Conservation (phyloP, 225 moss, liverwort and hornwort genomes). For the Anthoceros angustus region DNA sequence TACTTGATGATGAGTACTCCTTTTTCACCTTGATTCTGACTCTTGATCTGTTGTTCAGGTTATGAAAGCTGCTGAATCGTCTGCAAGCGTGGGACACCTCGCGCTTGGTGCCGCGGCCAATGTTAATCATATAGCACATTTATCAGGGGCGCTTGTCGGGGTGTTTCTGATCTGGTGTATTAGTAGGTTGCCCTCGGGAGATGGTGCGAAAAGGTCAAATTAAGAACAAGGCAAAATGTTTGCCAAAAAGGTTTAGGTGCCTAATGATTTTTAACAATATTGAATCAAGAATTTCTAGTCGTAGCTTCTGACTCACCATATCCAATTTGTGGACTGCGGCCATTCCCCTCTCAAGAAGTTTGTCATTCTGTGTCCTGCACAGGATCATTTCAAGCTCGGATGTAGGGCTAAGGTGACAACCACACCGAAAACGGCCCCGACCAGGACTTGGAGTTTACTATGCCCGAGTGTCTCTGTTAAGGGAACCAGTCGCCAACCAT, state of each 20-base stretch:
- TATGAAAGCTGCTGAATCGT: constrained; percentile 89
- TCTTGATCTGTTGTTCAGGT: constrained; percentile 28
- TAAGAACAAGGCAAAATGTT: not conserved
- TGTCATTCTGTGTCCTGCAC: not conserved
- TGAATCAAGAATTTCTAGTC: no score
- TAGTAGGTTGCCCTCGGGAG: constrained; percentile 31
- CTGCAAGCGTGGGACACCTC: constrained; percentile 63
- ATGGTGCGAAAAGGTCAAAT: not conserved
- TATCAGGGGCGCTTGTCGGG: constrained; percentile 86
- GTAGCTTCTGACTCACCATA: no score
- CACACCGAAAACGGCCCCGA: constrained; percentile 62
- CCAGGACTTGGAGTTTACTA: constrained; percentile 63
- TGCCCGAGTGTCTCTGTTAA: constrained; percentile 91
- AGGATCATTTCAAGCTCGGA: not conserved
- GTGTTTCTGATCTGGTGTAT: constrained; percentile 79
- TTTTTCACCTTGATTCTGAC: not conserved
- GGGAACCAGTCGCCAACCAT: constrained; percentile 76
- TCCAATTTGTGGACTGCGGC: no score
- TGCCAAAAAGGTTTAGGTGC: no score
- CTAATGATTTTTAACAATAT: no score
- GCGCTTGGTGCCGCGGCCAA: constrained; percentile 60
- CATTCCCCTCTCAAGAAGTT: not conserved
- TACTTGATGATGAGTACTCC: not conserved
- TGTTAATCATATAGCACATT: constrained; percentile 87
- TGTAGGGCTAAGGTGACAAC: constrained; percentile 27